Evolutionary conservation across 2,329 filamentous ascomycete species (phyloP).

Genomic region (Clonostachys chloroleuca): DNA sequence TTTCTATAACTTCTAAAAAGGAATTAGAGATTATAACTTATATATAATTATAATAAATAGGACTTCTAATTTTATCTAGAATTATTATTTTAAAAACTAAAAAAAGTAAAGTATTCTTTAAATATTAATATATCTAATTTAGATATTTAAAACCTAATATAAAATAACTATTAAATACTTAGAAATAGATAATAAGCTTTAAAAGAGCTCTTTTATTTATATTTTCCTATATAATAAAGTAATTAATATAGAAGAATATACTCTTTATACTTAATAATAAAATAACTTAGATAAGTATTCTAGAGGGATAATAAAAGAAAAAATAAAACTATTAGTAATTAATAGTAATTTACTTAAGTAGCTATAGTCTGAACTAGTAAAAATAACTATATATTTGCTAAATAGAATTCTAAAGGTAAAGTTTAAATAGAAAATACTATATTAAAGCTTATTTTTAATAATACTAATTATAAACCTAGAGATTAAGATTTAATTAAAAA

Average conservation of each 20-base stretch:
- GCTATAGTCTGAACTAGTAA: neutral
- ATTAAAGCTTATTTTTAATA: neutral
- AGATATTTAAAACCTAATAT: too few species aligned
- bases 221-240: too few species aligned
- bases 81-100: neutral
- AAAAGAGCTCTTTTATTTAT: too few species aligned
- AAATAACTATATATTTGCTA: neutral
- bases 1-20: too few species aligned
- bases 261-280: too few species aligned
- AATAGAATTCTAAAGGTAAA: neutral
- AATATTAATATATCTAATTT: neutral
- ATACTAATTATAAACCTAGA: neutral
- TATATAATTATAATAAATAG: neutral
- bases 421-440: neutral
- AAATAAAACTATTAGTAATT: neutral
- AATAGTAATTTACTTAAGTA: constrained; percentile 2
- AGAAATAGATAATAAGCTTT: too few species aligned
- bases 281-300: neutral
- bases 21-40: neutral
- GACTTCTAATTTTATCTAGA: neutral
- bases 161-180: too few species aligned
- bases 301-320: neutral
- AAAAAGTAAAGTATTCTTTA: neutral
- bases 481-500: neutral
- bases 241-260: too few species aligned